Evolutionary conservation across 2,329 filamentous ascomycete genomes (phyloP), one percentile per base, ranked within the genome.

Genomic region (Calonectria hongkongensis): DNA sequence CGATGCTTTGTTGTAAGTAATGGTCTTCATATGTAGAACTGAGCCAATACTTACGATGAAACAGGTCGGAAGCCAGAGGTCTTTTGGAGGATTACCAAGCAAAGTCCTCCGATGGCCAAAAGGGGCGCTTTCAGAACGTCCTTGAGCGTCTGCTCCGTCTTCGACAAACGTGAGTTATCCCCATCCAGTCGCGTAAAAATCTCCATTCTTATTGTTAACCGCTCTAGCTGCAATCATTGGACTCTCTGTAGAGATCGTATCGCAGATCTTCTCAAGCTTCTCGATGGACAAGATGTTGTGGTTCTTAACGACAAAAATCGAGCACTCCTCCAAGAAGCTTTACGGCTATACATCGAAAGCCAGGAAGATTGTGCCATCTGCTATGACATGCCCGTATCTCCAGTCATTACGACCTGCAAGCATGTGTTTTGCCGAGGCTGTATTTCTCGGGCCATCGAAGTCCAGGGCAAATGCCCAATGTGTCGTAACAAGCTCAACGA

Each of bases 281-380:
- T 97, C 2, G 93, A 94, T 51, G 88, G 90, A 18, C 87, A 94
- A 76, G 90, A 91, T 60, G 87, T 93, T 1, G 92, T 97, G 0
- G 88, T 89, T 0, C 87, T 97, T 28, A 96, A 91, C 2, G 88
- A 90, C 0, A 92, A 95, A 82, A 97, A 96, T 79, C 86, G 90
- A 27, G 88, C 88, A 25, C 91, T 94, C 13, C 86, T 98, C 18
- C 94, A 96, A 78, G 90, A 94, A 68, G 90, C 96, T 64, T 88
- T 98, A 4, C 92, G 94, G 72, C 87, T 97, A 9, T 92, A 91
- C 74, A 93, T 96, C 68, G 94, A 97, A 75, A 93, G 88, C 56
- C 94, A 94, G 73, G 95, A 98, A 78, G 93, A 96, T 72, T 98
- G 96, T 79, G 88, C 94, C 0, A 90, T 98, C 65, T 98, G 96